These are phyloP conservation scores for Leptographium procerum DNA, from an alignment of 2,329 filamentous ascomycete genomes.

Conservation along the genomic window DNA sequence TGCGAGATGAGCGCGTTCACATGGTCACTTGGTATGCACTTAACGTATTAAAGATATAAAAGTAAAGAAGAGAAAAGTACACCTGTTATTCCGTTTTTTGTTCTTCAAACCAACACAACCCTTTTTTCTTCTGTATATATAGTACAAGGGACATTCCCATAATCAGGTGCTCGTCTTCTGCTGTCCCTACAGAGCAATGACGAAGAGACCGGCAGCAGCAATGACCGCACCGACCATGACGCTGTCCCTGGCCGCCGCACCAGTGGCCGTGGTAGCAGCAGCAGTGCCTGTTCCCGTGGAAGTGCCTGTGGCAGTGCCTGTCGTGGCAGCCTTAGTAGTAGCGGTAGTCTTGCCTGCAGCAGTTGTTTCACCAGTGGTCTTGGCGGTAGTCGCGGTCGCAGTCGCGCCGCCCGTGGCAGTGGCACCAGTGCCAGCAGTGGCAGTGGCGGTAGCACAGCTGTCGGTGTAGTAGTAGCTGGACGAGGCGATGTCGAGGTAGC, in stretches of 20 bases:
- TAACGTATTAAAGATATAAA: too few relatives aligned
- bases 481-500: not conserved
- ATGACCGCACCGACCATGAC: not conserved
- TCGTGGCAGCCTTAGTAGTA: not conserved
- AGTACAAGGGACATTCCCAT: too few relatives aligned
- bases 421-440: not conserved
- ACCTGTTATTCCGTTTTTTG: too few relatives aligned
- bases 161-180: too few relatives aligned
- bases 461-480: constrained; percentile 9
- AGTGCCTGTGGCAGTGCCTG: not conserved
- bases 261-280: not conserved
- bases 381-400: not conserved
- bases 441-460: not conserved
- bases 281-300: not conserved
- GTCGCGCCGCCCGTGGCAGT: not conserved
- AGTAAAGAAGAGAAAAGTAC: too few relatives aligned
- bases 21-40: too few relatives aligned
- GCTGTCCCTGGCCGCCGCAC: not conserved
- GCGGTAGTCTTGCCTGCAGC: not conserved
- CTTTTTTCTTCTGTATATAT: too few relatives aligned
- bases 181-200: not conserved
- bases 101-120: too few relatives aligned
- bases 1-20: too few relatives aligned
- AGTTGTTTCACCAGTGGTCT: not conserved
- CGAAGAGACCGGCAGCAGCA: not conserved